Base-by-base conservation (phyloP, 257 asterid species). In the Paraleonurus japonicus region DNA sequence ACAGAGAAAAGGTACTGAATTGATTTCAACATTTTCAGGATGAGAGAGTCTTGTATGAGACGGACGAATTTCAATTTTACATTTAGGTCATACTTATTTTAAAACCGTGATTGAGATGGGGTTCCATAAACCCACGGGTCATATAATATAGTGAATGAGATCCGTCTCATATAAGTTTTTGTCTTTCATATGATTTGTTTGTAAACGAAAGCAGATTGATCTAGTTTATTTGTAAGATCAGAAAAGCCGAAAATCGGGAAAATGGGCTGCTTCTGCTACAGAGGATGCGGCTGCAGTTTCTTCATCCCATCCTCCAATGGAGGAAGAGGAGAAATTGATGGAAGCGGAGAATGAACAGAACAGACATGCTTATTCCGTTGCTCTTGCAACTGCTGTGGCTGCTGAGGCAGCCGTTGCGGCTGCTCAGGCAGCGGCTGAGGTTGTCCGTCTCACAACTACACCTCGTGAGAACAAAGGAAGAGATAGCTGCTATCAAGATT, bases 331-430 rank as follows among this genome's bases (percentile, higher is more conserved):
- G 77, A 81, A 85, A 73, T 76, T 85, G 79, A 68, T 71, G 20
- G 90, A 83, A 78, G 88, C 90, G 0, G 88, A 90, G 75, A 77
- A 82, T 75, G 92, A 85, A 79, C 95, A 89, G 84, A 89, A 69
- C 48, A 78, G 83, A 66, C 95, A 87, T n/a, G 96, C 92, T 69
- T 88, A 88, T 69, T 88, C 96, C 6, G 97, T 88, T 68, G 92
- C 95, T 51, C 57, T 91, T 54, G 95, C 96, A 30, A 87, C 97
- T 33, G 95, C 98, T 20, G 89, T 75, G 27, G 97, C 98, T 30
- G 97, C 96, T 37, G 98, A 89, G 80, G 96, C 95, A 4, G 96
- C 97, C 1, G 97, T 85, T 30, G 96, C 94, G 0, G 95, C 96
- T 23, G 96, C 96, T 64, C 86, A 88, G 61, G 98, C 97, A 1